These are phyloP conservation scores for Eimeria nieschulzi DNA, from an alignment of 169 alveolate species.

Conservation along the genomic window DNA sequence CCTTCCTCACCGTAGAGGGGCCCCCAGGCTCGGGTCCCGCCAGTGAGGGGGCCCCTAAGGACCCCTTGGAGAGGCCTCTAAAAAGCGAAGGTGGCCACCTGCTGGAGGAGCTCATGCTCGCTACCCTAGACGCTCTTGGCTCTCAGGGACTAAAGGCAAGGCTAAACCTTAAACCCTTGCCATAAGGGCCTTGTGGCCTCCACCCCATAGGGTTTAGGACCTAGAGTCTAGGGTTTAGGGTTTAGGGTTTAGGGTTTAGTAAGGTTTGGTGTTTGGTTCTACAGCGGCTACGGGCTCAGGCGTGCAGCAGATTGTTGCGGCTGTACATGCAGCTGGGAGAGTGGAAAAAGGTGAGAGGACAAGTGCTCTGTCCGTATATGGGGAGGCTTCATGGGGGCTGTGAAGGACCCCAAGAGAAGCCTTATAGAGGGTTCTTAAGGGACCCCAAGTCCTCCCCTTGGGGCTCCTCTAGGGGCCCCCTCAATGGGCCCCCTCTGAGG, in stretches of 20 bases:
- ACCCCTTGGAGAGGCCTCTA: background rate
- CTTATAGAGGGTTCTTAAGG: background rate
- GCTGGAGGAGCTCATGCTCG: conserved; percentile 50
- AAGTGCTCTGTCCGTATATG: background rate
- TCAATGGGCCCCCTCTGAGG: background rate
- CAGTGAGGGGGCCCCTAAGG: background rate
- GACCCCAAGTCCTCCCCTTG: background rate
- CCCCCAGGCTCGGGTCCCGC: background rate
- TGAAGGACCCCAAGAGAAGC: background rate
- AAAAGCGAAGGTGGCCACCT: background rate
- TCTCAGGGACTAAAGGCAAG: conserved; percentile 45
- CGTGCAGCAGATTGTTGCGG: conserved; percentile 25
- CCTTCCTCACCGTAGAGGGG: background rate
- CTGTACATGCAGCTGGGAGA: conserved; percentile 49
- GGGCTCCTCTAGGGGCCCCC: background rate
- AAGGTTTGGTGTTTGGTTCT: background rate
- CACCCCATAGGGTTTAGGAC: background rate
- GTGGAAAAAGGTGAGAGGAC: conserved; percentile 24
- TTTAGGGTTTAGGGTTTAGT: background rate
- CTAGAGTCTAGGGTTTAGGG: background rate
- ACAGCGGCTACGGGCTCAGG: conserved; percentile 46
- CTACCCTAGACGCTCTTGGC: conserved; percentile 24
- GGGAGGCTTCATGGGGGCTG: background rate
- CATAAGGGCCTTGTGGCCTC: background rate
- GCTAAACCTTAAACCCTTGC: background rate